Base-by-base conservation (phyloP, 2,329 filamentous ascomycete genomes). In the Ophiocordyceps unilateralis region DNA sequence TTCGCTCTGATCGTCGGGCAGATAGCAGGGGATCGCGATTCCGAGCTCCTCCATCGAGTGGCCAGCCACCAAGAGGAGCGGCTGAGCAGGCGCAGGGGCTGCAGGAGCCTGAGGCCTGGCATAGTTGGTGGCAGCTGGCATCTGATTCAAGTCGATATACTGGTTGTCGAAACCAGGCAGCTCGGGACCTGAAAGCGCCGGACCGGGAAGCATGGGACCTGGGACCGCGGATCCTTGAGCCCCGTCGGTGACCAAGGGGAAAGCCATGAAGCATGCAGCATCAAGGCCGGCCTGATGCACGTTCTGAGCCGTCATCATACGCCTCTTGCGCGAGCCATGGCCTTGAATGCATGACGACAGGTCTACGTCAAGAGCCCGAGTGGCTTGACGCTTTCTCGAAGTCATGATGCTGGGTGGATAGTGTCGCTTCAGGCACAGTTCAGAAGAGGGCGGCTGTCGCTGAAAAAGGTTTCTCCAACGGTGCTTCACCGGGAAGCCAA, bases 1-100 rank as follows among this genome's bases (percentile, higher is more conserved):
- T 11, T 36, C n/a, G 14, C 7, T n/a, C 32, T 43, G n/a, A 2
- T 43, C 7, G 15, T 24, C 2, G 5, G n/a, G n/a, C 10, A 54
- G 22, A 44, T 38, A 32, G 7, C 6, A 3, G 0, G 53, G 55
- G 2, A 59, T 41, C 7, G n/a, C 10, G 22, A 59, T 45, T 10
- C 50, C 44, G 15, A 51, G 46, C 10, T 51, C 44, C 6, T 48
- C 32, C 32, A 36, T 19, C 17, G 32, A 10, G 32, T 36, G 32
- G 8, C 32, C 32, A 36, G 32, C 32, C 32, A 36, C 32, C 9
- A 36, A 7, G 17, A 36, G 8, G n/a, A 36, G n/a, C 2, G 32
- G 14, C 8, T 10, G 17, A n/a, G n/a, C 32, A 10, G 7, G n/a
- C 17, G 32, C n/a, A 36, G 32, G 32, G 4, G 32, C 17, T 2